Evolutionary conservation across 73 alveolate species (phyloP), one percentile per base, ranked within the genome.

Genomic region (Halteria grandinella): DNA sequence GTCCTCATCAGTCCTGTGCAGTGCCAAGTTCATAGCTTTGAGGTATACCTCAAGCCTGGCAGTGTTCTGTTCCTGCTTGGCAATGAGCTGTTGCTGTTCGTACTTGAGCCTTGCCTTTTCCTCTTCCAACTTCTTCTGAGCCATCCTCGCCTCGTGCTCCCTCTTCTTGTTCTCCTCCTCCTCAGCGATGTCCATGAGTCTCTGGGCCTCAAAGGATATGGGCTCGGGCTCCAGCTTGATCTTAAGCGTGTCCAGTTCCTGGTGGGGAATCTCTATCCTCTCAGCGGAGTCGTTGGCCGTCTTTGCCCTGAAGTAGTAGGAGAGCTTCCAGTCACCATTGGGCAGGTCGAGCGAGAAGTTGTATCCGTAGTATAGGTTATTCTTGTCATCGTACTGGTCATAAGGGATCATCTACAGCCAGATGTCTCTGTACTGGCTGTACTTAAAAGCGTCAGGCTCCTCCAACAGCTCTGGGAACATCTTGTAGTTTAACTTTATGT

Each of bases 121-220:
- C 32, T 82, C 86, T 24, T 62, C 74, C 1, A 70, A 48, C 8
- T 36, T 23, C 21, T 82, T 82, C 17, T 72, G 66, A 1, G 66
- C 75, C 55, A 55, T 54, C 51, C 76, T 70, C 5, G 82, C 62
- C 40, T 82, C 91, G 34, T 82, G 70, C 51, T 82, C 91, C 25
- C 75, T 71, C n/a, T 49, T 48, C 70, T 72, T 82, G 48, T 62
- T 82, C 14, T 72, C 86, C 44, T 82, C 91, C 40, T 82, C 91
- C 43, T 82, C 91, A 21, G 41, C 24, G 8, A 20, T 23, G 33
- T 80, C 90, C 14, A 82, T 32, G 1, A 29, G 44, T 82, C 85
- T 82, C 62, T 82, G 58, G n/a, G 43, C 70, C 39, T 82, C 91
- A 44, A 82, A 73, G 8, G 91, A 82, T 17, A 82, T 48, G 1